Percentiles rank a stretch among this genome's conserved stretches.
These are phyloP conservation scores for Epichloe aotearoae DNA, from an alignment of 2,329 filamentous ascomycete genomes.

Conservation along the genomic window DNA sequence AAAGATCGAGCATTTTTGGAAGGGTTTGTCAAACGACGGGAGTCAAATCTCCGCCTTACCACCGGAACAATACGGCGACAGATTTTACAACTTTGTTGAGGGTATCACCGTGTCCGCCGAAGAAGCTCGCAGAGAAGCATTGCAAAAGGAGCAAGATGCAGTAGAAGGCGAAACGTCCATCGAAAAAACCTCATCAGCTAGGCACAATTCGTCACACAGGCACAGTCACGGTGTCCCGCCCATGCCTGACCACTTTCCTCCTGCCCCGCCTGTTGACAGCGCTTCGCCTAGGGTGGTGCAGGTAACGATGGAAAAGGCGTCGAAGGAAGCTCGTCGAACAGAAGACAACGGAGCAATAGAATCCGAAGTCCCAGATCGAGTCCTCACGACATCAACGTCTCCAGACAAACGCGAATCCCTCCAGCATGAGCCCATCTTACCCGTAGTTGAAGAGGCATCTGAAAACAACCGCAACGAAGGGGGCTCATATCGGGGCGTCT, in stretches of 20 bases:
- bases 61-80: constrained; percentile 80
- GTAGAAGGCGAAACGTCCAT: constrained; percentile 22
- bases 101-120: constrained; percentile 83
- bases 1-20: constrained; percentile 97
- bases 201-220: constrained; percentile 25
- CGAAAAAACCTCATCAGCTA: constrained; percentile 17
- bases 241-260: constrained; percentile 33
- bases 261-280: constrained; percentile 20
- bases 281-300: constrained; percentile 24
- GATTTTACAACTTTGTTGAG: constrained; percentile 86
- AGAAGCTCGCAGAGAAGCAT: constrained; percentile 58
- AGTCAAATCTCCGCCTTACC: constrained; percentile 86
- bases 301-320: constrained; percentile 28
- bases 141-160: constrained; percentile 47
- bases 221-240: constrained; percentile 25
- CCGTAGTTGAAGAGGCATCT: constrained; percentile 81
- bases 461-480: constrained; percentile 49
- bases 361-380: constrained; percentile 47
- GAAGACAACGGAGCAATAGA: constrained; percentile 22
- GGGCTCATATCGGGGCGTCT: constrained; percentile 18
- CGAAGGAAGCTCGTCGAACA: constrained; percentile 23
- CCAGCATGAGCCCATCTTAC: constrained; percentile 47
- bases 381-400: constrained; percentile 27
- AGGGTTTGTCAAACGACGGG: constrained; percentile 73
- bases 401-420: constrained; percentile 40